A percentile compares a stretch with the other conserved stretches of the same genome.
These are phyloP conservation scores for Ceratocystiopsis minuta DNA, from an alignment of 2,329 filamentous ascomycete genomes.

Conservation along the genomic window DNA sequence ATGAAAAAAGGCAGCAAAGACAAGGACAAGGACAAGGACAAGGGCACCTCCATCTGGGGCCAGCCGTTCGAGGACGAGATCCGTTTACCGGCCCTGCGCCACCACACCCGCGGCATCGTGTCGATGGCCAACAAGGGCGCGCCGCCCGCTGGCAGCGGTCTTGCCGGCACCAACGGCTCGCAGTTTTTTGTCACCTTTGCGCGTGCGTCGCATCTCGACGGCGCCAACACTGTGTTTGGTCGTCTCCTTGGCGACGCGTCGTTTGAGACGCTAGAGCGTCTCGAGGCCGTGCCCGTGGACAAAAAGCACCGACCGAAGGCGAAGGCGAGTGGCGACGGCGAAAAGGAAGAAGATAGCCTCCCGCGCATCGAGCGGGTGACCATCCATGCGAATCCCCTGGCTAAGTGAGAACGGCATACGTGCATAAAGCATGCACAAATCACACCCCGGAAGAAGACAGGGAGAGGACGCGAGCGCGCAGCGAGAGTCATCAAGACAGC, in stretches of 20 bases:
- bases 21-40: constrained; percentile 32
- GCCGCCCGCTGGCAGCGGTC: constrained; percentile 6
- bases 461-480: too few relatives aligned
- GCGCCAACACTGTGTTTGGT: constrained; percentile 71
- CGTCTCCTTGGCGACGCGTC: constrained; percentile 50
- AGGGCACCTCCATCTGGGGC: constrained; percentile 55
- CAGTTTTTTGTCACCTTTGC: constrained; percentile 74
- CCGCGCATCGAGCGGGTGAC: constrained; percentile 47
- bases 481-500: too few relatives aligned
- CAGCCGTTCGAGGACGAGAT: constrained; percentile 67
- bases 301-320: constrained; percentile 55
- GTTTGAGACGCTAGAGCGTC: constrained; percentile 45
- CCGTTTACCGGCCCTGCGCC: constrained; percentile 42
- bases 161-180: constrained; percentile 50
- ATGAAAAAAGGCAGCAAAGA: constrained; percentile 30
- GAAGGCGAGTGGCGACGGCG: constrained; percentile 22
- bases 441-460: too few relatives aligned
- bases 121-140: constrained; percentile 62
- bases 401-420: constrained; percentile 18
- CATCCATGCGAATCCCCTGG: constrained; percentile 65
- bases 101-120: constrained; percentile 50
- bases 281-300: constrained; percentile 57
- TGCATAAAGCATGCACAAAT: too few relatives aligned
- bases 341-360: neutral
- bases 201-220: constrained; percentile 63